Percentiles rank a stretch among this genome's conserved stretches.
These are phyloP conservation scores for Madurella mycetomatis DNA, from an alignment of 2,329 filamentous ascomycete genomes.

Conservation along the genomic window DNA sequence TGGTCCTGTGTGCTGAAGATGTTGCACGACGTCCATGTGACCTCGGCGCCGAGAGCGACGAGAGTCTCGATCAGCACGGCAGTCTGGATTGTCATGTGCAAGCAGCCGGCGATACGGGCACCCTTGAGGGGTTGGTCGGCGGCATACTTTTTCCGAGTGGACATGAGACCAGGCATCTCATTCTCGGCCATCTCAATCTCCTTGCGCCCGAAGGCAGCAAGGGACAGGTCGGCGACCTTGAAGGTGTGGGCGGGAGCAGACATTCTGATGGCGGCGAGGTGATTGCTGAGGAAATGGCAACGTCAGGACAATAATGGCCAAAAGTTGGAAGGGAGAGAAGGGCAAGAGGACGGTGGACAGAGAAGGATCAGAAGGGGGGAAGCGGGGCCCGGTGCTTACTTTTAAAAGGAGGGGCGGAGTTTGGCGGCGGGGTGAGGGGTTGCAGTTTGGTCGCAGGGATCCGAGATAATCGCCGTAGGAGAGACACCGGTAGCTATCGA, in stretches of 20 bases:
- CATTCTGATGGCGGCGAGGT: conserved; percentile 40
- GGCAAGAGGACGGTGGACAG: conserved; percentile 6
- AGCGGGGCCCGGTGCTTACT: conserved; percentile 12
- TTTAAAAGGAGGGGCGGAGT: conserved; percentile 19
- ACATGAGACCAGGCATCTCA: conserved; percentile 97
- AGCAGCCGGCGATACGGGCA: conserved; percentile 92
- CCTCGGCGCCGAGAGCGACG: conserved; percentile 88
- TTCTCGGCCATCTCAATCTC: conserved; percentile 98
- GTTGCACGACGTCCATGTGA: conserved; percentile 99
- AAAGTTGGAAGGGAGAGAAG: conserved; percentile 1
- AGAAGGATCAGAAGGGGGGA: conserved; percentile 13
- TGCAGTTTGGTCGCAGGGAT: conserved; percentile 10
- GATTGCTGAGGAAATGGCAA: conserved; percentile 9
- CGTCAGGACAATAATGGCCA: conserved; percentile 4
- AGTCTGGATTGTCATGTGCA: conserved; percentile 99
- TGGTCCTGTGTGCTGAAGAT: conserved; percentile 99
- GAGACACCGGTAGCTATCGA: not conserved
- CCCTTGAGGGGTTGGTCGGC: conserved; percentile 88
- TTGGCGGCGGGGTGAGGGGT: conserved; percentile 15
- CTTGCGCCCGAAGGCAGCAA: conserved; percentile 97
- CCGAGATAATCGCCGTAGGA: not conserved
- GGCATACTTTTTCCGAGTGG: conserved; percentile 87
- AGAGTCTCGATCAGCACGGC: conserved; percentile 99
- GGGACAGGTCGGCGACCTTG: conserved; percentile 97
- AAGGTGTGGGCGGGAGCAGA: conserved; percentile 83